Conservation (phyloP, 2,329 filamentous ascomycete species). For the Periconia macrospinosa region DNA sequence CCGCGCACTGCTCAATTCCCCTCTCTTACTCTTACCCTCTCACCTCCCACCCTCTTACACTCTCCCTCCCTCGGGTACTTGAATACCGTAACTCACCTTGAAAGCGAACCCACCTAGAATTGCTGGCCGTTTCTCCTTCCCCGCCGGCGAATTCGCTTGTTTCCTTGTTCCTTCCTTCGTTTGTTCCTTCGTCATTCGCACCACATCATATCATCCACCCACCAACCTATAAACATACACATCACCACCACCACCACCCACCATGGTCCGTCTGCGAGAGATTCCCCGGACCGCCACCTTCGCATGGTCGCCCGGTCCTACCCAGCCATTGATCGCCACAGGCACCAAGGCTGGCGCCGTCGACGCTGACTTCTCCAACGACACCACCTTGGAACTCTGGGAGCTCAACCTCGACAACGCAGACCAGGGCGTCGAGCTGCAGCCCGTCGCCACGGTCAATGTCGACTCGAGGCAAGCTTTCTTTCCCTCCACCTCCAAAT, state of each 20-base stretch:
- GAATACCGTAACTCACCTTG: too few relatives aligned
- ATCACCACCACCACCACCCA: slow-evolving; percentile 15
- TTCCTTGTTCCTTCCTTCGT: not conserved
- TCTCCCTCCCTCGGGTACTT: too few relatives aligned
- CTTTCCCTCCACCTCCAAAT: slow-evolving; percentile 5
- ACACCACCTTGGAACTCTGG: slow-evolving; percentile 96
- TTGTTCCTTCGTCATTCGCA: not conserved
- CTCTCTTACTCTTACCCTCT: too few relatives aligned
- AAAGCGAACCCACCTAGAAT: too few relatives aligned
- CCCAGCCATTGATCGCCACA: slow-evolving; percentile 82
- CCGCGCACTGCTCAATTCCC: too few relatives aligned
- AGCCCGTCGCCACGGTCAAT: slow-evolving; percentile 79
- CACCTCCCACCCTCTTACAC: too few relatives aligned
- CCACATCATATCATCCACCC: not conserved
- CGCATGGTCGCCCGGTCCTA: slow-evolving; percentile 86
- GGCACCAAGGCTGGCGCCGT: slow-evolving; percentile 94
- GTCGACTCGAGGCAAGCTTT: slow-evolving; percentile 79
- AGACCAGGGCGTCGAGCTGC: slow-evolving; percentile 77
- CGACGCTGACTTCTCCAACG: slow-evolving; percentile 95
- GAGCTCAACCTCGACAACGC: slow-evolving; percentile 81
- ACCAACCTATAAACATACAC: not conserved
- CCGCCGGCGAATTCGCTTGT: too few relatives aligned
- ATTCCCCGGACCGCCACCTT: slow-evolving; percentile 96
- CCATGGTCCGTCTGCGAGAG: slow-evolving; percentile 95
- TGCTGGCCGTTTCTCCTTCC: too few relatives aligned